Evolutionary conservation across 768 basidiomycete species (phyloP).

Genomic region (Calocera viscosa): DNA sequence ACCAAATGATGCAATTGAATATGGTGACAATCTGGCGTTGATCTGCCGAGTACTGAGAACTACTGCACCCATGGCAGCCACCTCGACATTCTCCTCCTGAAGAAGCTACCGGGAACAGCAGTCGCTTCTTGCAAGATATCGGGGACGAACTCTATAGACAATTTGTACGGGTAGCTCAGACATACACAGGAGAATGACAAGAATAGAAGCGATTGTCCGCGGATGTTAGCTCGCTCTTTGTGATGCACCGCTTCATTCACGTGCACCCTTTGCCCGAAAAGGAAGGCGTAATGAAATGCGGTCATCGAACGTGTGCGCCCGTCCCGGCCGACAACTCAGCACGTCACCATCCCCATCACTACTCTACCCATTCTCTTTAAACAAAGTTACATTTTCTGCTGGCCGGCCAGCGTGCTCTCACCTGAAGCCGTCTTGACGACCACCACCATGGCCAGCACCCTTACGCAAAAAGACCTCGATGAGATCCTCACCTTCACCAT

Average conservation of each 20-base stretch:
- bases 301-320: conserved; percentile 3
- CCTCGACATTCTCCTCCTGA: no score
- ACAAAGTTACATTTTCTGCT: background rate
- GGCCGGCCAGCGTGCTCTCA: background rate
- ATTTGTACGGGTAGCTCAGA: no score
- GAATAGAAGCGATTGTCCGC: no score
- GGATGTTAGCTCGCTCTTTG: no score
- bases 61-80: no score
- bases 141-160: no score
- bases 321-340: background rate
- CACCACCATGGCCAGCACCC: background rate
- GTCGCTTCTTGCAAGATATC: no score
- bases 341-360: background rate
- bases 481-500: conserved; percentile 56
- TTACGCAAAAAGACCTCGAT: conserved; percentile 38
- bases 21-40: background rate
- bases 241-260: background rate
- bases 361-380: no score
- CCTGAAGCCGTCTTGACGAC: background rate
- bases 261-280: background rate
- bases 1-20: background rate
- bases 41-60: no score
- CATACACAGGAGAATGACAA: no score
- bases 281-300: background rate
- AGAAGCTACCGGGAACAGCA: no score